phyloP scores from a whole-genome alignment of 257 asterid genomes.

The Orobanche coerulescens region DNA sequence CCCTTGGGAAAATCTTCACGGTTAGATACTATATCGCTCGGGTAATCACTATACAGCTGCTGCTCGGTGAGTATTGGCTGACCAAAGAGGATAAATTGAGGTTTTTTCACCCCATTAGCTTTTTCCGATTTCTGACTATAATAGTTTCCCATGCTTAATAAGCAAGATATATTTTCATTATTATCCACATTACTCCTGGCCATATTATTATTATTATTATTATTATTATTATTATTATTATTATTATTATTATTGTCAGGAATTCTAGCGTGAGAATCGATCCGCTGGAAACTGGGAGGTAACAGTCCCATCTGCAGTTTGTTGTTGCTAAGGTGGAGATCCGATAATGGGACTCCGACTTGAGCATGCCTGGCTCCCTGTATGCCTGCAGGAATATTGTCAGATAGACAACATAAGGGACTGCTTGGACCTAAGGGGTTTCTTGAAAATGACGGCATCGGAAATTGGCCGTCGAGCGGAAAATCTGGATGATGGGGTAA shows the following conservation, averaged over 20 bases:
- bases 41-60: constrained; percentile 54
- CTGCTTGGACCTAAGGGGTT: constrained; percentile 68
- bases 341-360: constrained; percentile 69
- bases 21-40: constrained; percentile 29
- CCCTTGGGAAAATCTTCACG: constrained; percentile 29
- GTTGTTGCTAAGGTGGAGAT: constrained; percentile 72
- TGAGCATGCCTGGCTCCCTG: constrained; percentile 99
- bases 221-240: constrained; percentile 44
- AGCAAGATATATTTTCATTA: constrained; percentile 61
- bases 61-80: constrained; percentile 96
- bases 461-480: constrained; percentile 56
- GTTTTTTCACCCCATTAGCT: constrained; percentile 33
- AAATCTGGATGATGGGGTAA: constrained; percentile 52
- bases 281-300: constrained; percentile 45
- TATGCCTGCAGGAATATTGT: constrained; percentile 86
- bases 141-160: constrained; percentile 64
- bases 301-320: constrained; percentile 63
- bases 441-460: constrained; percentile 74
- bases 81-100: constrained; percentile 77
- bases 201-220: constrained; percentile 12
- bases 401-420: constrained; percentile 52
- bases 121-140: constrained; percentile 39
- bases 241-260: constrained; percentile 26
- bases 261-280: constrained; percentile 37
- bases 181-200: constrained; percentile 28